Percentiles rank a stretch among this genome's conserved stretches.
Evolutionary conservation across 805 yeast species (phyloP).

Genomic region (Ogataea angusta): DNA sequence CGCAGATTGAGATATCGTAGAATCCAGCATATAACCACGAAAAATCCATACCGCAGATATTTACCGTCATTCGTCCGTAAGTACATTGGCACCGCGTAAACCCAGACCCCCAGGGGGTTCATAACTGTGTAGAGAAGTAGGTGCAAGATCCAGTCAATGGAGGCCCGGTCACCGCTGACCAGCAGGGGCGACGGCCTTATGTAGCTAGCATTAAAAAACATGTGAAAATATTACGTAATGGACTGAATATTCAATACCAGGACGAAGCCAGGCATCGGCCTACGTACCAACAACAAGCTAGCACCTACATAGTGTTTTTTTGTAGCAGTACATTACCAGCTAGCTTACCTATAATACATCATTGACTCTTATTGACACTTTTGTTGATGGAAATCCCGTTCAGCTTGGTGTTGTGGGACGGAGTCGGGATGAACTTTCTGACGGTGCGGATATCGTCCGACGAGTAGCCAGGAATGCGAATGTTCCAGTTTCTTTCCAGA

Average conservation of each 20-base stretch:
- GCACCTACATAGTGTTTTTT: too few relatives aligned
- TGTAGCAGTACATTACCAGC: too few relatives aligned
- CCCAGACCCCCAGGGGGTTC: slow-evolving; percentile 23
- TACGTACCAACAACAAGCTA: too few relatives aligned
- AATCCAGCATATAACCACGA: slow-evolving; percentile 21
- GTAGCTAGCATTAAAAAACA: neutral
- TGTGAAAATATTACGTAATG: too few relatives aligned
- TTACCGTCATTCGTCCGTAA: neutral
- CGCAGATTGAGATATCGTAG: slow-evolving; percentile 17
- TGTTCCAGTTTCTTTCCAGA: slow-evolving; percentile 91
- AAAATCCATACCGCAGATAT: slow-evolving; percentile 6
- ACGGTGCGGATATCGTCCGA: slow-evolving; percentile 84
- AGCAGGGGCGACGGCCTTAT: slow-evolving; percentile 14
- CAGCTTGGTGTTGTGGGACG: slow-evolving; percentile 60
- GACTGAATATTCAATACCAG: too few relatives aligned
- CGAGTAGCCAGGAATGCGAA: slow-evolving; percentile 88
- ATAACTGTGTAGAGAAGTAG: slow-evolving; percentile 12
- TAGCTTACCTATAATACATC: neutral
- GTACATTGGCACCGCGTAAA: slow-evolving; percentile 7
- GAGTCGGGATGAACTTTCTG: slow-evolving; percentile 66
- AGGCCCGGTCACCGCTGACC: slow-evolving; percentile 8
- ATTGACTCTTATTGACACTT: slow-evolving; percentile 50
- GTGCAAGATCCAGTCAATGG: slow-evolving; percentile 21
- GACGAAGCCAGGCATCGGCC: too few relatives aligned
- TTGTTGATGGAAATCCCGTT: slow-evolving; percentile 65